Conservation (phyloP, 441 rosid species). For the Syzygium malaccense region DNA sequence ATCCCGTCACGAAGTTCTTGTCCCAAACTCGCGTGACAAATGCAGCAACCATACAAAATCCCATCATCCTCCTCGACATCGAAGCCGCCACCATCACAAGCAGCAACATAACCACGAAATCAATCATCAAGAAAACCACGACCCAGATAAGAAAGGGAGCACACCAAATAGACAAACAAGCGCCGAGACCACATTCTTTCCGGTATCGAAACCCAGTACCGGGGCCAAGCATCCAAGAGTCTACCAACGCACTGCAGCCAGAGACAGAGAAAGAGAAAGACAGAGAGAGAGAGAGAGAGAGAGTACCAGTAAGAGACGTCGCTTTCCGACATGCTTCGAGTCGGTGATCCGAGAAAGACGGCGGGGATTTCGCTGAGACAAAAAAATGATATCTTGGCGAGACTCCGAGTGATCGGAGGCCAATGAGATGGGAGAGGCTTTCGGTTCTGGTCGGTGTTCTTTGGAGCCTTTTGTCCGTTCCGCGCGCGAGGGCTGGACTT, state of each 20-base stretch:
- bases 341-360: background rate
- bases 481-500: background rate
- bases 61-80: background rate
- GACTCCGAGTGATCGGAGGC: background rate
- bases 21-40: background rate
- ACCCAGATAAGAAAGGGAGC: background rate
- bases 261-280: too few species aligned
- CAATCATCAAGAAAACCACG: background rate
- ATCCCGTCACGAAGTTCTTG: background rate
- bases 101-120: background rate
- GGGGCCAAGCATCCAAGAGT: background rate
- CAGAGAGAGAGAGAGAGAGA: background rate
- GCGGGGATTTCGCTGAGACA: background rate
- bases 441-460: background rate
- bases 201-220: background rate
- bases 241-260: background rate
- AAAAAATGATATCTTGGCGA: background rate
- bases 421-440: background rate
- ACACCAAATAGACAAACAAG: background rate
- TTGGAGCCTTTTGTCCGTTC: background rate
- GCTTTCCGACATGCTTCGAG: background rate
- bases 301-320: slow-evolving; percentile 1
- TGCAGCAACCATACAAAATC: background rate
- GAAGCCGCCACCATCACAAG: background rate
- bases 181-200: background rate